phyloP scores from a whole-genome alignment of 805 yeast species.

The Spencermartinsiella europaea region DNA sequence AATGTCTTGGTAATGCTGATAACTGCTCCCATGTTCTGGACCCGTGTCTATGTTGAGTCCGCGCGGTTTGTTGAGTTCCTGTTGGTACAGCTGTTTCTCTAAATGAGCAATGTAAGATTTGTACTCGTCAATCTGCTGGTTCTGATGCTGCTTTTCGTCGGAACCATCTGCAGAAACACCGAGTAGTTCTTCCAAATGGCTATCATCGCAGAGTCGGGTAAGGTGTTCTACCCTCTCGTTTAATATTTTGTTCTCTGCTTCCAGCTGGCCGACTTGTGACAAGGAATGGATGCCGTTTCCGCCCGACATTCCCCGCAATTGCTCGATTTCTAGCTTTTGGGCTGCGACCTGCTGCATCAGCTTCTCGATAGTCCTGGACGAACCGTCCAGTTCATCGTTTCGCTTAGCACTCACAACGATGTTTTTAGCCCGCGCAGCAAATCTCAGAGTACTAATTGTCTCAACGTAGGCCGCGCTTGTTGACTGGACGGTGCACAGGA shows the following conservation, averaged over 20 bases:
- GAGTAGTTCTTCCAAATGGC: constrained; percentile 41
- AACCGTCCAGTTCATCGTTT: constrained; percentile 31
- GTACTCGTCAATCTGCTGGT: constrained; percentile 31
- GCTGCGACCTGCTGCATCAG: constrained; percentile 56
- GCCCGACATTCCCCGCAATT: constrained; percentile 21
- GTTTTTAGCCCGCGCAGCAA: constrained; percentile 91
- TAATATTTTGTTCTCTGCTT: constrained; percentile 60
- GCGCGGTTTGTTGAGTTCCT: constrained; percentile 10
- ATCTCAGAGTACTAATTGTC: constrained; percentile 79
- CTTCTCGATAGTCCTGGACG: constrained; percentile 44
- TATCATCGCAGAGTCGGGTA: constrained; percentile 52
- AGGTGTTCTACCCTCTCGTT: constrained; percentile 66
- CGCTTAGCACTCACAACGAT: constrained; percentile 63
- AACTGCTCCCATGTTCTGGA: constrained; percentile 12
- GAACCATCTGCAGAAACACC: constrained; percentile 36
- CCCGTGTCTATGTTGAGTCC: constrained; percentile 1
- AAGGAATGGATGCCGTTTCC: constrained; percentile 3
- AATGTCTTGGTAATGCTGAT: constrained; percentile 26
- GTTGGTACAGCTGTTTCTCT: constrained; percentile 46
- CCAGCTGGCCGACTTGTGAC: constrained; percentile 40
- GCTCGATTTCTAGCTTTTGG: constrained; percentile 50
- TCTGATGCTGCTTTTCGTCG: constrained; percentile 12
- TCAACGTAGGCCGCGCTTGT: constrained; percentile 61
- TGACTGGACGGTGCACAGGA: constrained; percentile 78
- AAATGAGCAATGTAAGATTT: constrained; percentile 55